A percentile compares a stretch with the other conserved stretches of the same genome.
phyloP scores from a whole-genome alignment of 176 grass and related monocot genomes.

The Carex littledalei region DNA sequence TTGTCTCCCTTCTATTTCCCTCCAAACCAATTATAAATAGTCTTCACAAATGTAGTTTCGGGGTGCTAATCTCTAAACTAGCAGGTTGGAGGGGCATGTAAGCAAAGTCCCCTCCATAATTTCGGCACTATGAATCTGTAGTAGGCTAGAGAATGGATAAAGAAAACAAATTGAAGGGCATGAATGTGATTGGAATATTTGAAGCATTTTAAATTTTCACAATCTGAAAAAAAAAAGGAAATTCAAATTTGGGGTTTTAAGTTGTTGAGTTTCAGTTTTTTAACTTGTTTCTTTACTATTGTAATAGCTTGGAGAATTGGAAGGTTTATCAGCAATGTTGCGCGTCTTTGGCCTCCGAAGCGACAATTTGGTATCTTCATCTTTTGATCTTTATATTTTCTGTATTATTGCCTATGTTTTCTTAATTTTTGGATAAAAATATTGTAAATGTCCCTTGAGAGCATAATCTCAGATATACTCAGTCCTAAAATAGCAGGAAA shows the following conservation, averaged over 20 bases:
- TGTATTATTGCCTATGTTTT: background rate
- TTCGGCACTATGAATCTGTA: background rate
- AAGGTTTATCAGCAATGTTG: conserved; percentile 32
- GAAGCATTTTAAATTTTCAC: background rate
- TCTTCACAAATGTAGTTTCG: too few species aligned
- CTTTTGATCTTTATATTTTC: background rate
- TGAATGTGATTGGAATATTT: background rate
- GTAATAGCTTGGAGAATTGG: conserved; percentile 14
- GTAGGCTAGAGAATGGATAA: background rate
- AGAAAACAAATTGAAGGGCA: background rate
- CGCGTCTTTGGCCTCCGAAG: conserved; percentile 55
- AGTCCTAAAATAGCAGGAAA: background rate
- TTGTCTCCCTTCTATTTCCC: too few species aligned
- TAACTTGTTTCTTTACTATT: background rate
- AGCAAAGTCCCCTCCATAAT: background rate
- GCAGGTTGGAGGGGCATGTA: background rate
- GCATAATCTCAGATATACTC: background rate
- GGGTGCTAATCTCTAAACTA: background rate
- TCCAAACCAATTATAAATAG: too few species aligned
- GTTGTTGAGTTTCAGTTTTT: background rate
- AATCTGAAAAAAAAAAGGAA: background rate
- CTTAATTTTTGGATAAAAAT: background rate
- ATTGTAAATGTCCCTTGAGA: background rate
- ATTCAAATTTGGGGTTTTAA: background rate
- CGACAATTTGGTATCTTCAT: conserved; percentile 46